Percentiles rank a stretch among this genome's conserved stretches.
Conservation (phyloP, 2,329 filamentous ascomycete species). For the Remersonia thermophila region DNA sequence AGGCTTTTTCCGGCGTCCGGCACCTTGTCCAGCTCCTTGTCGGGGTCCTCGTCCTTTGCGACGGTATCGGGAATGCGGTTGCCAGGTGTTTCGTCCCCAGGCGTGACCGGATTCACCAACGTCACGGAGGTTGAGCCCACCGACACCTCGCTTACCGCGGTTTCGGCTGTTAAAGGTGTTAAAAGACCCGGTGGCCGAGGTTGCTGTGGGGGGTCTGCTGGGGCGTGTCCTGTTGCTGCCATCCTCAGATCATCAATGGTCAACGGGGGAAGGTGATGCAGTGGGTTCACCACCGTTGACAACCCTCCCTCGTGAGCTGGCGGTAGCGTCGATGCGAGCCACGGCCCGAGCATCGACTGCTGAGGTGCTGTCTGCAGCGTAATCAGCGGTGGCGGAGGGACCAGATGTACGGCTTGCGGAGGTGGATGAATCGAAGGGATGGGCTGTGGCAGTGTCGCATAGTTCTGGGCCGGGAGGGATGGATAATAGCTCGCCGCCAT, state of each 20-base stretch:
- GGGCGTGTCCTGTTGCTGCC: not conserved
- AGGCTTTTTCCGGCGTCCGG: not conserved
- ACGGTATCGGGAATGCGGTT: too few relatives aligned
- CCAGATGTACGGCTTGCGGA: not conserved
- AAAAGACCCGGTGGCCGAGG: not conserved
- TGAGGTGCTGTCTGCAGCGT: not conserved
- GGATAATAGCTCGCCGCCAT: conserved; percentile 5
- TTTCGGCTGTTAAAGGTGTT: not conserved
- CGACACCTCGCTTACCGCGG: not conserved
- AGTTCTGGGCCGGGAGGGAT: not conserved
- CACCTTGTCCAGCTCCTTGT: not conserved
- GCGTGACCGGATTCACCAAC: conserved; percentile 1
- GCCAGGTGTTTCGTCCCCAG: too few relatives aligned
- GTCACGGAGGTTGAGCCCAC: conserved; percentile 1
- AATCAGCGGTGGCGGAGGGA: not conserved
- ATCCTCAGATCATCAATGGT: conserved; percentile 1
- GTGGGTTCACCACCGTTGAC: not conserved
- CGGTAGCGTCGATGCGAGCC: not conserved
- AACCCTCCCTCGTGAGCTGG: not conserved
- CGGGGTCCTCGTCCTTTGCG: not conserved
- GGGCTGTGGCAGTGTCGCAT: not conserved
- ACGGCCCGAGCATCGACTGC: not conserved
- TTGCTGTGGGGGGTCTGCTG: not conserved
- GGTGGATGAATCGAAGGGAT: not conserved
- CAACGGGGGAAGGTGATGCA: not conserved